A percentile compares a stretch with the other conserved stretches of the same genome.
These are phyloP conservation scores for Teunomyces funiuensis DNA, from an alignment of 805 yeast species.

Conservation along the genomic window DNA sequence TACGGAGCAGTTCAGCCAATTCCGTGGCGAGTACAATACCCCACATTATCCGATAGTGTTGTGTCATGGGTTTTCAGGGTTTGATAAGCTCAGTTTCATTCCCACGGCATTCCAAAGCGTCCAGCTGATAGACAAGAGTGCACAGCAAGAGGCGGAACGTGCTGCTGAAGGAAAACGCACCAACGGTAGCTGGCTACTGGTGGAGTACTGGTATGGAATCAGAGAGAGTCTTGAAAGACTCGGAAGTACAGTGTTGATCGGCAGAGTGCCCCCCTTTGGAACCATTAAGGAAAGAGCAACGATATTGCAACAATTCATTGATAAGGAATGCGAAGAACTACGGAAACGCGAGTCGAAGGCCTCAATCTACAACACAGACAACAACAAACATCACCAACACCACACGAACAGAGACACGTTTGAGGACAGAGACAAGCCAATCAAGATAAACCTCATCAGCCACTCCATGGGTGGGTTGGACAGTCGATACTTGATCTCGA, in stretches of 20 bases:
- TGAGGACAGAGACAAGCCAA: constrained; percentile 18
- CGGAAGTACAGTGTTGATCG: constrained; percentile 70
- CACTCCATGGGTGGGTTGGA: constrained; percentile 97
- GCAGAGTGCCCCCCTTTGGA: constrained; percentile 82
- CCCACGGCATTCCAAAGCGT: constrained; percentile 17
- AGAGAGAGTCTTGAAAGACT: constrained; percentile 54
- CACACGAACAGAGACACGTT: constrained; percentile 8
- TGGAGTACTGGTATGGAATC: constrained; percentile 85
- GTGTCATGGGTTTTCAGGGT: constrained; percentile 88
- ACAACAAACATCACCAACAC: constrained; percentile 11
- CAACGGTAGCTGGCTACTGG: constrained; percentile 20
- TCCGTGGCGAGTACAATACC: constrained; percentile 46
- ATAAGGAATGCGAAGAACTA: constrained; percentile 22
- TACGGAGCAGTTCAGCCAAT: constrained; percentile 26
- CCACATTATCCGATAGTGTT: constrained; percentile 75
- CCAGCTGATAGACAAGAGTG: constrained; percentile 9
- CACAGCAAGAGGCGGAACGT: constrained; percentile 13
- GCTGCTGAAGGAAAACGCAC: constrained; percentile 6
- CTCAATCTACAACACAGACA: constrained; percentile 12
- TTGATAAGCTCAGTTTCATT: constrained; percentile 47
- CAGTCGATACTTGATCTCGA: constrained; percentile 69
- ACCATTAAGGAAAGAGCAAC: constrained; percentile 68
- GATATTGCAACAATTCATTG: constrained; percentile 52
- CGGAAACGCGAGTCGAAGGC: constrained; percentile 10
- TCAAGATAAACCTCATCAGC: constrained; percentile 72